phyloP scores from a whole-genome alignment of 2,329 filamentous ascomycete species.

The Aspergillus novoparasiticus region DNA sequence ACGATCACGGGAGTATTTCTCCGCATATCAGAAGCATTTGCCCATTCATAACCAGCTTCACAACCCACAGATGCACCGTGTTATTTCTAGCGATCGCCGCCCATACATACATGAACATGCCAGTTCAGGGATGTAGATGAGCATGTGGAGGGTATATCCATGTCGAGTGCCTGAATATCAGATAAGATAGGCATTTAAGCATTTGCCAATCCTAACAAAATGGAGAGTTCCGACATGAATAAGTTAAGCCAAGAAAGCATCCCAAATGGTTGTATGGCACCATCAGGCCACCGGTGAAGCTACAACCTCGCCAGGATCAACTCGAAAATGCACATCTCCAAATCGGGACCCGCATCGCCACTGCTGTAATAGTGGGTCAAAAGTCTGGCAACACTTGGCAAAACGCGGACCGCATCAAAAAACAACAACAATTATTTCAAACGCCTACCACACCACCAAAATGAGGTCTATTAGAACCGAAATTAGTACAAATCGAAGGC shows the following conservation, averaged over 20 bases:
- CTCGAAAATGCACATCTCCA: no score
- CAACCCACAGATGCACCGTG: neutral
- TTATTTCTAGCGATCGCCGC: neutral
- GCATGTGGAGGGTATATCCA: neutral
- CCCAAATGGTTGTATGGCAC: neutral
- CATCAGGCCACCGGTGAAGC: neutral
- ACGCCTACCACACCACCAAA: no score
- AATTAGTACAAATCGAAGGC: no score
- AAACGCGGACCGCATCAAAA: no score
- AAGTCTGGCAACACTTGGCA: no score
- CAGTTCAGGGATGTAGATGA: neutral
- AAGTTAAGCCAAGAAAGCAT: neutral
- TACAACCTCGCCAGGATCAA: no score
- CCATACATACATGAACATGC: neutral
- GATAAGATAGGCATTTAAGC: neutral
- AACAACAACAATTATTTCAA: no score
- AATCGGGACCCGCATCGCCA: no score
- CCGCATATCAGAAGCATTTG: slow-evolving; percentile 7
- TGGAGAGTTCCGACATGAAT: neutral
- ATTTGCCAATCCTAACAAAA: neutral
- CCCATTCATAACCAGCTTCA: no score
- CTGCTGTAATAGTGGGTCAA: no score
- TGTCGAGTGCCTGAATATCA: slow-evolving; percentile 1
- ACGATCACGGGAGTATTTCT: slow-evolving; percentile 18
- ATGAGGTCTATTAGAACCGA: no score